Conservation (phyloP, 371 early-diverging fungal genomes). For the Umbelopsis sp. region DNA sequence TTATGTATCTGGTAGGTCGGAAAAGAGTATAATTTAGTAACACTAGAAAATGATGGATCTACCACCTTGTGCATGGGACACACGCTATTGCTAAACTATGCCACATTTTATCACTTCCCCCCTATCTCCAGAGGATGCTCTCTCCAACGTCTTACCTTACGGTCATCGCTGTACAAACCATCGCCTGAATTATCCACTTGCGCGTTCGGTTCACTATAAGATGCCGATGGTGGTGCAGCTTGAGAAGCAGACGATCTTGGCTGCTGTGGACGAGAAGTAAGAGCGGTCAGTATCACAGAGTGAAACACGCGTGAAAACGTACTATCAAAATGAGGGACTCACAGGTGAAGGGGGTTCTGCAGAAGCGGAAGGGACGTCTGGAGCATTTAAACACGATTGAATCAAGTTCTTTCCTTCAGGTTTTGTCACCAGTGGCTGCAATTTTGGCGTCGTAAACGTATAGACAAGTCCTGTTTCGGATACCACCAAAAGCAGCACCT, state of each 20-base stretch:
- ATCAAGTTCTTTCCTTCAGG: slow-evolving; percentile 92
- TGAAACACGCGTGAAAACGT: background rate
- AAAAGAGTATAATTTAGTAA: background rate
- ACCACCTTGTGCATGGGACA: background rate
- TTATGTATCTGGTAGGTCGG: background rate
- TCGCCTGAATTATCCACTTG: slow-evolving; percentile 2
- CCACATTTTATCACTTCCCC: background rate
- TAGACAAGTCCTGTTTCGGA: slow-evolving; percentile 97
- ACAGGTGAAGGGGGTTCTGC: slow-evolving; percentile 15
- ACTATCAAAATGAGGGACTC: background rate
- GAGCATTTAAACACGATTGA: slow-evolving; percentile 87
- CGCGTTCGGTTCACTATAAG: background rate
- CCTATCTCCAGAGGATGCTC: background rate
- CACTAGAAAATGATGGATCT: too few relatives aligned
- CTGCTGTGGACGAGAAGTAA: background rate
- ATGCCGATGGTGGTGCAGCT: background rate
- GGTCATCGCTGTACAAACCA: slow-evolving; percentile 6
- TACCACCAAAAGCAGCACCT: slow-evolving; percentile 92
- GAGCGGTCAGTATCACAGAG: background rate
- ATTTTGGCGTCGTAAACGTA: slow-evolving; percentile 95
- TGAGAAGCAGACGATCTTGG: slow-evolving; percentile 7
- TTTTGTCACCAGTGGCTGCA: slow-evolving; percentile 92
- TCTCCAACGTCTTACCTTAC: background rate
- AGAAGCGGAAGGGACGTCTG: slow-evolving; percentile 42
- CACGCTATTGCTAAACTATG: background rate